These are phyloP conservation scores for Colletotrichum musae DNA, from an alignment of 2,329 filamentous ascomycete species.

Conservation along the genomic window DNA sequence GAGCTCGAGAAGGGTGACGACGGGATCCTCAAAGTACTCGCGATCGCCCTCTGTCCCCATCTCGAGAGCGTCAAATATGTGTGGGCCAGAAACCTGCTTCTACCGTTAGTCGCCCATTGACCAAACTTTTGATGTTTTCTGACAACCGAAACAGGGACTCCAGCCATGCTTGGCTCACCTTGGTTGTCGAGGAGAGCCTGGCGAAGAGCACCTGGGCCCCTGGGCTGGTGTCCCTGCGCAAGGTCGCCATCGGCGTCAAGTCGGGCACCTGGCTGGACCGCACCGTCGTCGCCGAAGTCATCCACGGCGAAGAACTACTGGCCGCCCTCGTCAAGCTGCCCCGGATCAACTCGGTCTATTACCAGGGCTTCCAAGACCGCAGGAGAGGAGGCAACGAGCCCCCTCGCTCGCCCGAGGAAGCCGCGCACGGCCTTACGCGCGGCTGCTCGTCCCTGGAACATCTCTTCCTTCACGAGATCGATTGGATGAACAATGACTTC, in stretches of 20 bases:
- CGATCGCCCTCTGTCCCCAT: conserved; percentile 12
- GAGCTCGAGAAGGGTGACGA: conserved; percentile 12
- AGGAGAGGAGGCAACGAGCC: not conserved
- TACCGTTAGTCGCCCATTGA: not conserved
- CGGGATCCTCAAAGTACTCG: conserved; percentile 13
- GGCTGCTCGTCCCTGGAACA: conserved; percentile 7
- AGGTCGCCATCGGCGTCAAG: conserved; percentile 10
- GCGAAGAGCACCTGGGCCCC: not conserved
- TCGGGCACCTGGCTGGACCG: not conserved
- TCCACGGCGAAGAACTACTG: not conserved
- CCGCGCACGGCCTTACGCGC: not conserved
- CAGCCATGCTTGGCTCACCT: conserved; percentile 3
- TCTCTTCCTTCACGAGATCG: not conserved
- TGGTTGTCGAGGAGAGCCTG: not conserved
- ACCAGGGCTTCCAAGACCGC: not conserved
- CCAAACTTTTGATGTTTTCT: not conserved
- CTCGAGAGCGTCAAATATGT: conserved; percentile 20
- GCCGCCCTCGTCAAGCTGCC: conserved; percentile 10
- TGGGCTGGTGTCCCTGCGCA: conserved; percentile 12
- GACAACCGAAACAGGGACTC: not conserved
- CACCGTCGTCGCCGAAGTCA: not conserved
- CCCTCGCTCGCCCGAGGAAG: not conserved
- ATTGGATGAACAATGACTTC: not conserved
- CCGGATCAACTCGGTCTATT: conserved; percentile 8
- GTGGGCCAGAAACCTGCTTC: not conserved